Percentiles rank a stretch among this genome's conserved stretches.
Evolutionary conservation across 768 basidiomycete species (phyloP).

Genomic region (Filobasidium floriforme): DNA sequence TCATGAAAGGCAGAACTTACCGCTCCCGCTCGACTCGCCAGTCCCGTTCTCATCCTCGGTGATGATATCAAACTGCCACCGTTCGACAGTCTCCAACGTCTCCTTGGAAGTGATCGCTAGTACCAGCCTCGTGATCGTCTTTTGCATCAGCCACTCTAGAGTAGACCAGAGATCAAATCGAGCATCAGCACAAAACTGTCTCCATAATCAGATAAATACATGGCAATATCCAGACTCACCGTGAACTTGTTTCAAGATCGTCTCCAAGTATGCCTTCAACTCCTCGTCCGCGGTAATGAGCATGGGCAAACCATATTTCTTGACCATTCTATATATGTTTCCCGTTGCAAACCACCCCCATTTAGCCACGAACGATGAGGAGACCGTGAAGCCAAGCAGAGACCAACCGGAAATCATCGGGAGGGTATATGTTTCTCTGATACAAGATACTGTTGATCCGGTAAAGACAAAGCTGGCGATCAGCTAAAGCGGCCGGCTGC

Average conservation of each 20-base stretch:
- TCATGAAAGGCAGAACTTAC: background rate
- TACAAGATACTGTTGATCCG: constrained; percentile 67
- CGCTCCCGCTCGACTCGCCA: background rate
- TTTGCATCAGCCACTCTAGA: constrained; percentile 85
- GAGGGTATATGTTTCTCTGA: constrained; percentile 92
- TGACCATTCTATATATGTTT: constrained; percentile 62
- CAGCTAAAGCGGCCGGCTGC: background rate
- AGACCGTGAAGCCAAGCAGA: background rate
- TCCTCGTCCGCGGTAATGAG: constrained; percentile 88
- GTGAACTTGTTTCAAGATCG: constrained; percentile 84
- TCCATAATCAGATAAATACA: no score
- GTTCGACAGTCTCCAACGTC: constrained; percentile 78
- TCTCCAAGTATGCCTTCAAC: constrained; percentile 87
- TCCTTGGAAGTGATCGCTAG: constrained; percentile 95
- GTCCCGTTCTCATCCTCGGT: constrained; percentile 33
- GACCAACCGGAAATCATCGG: constrained; percentile 70
- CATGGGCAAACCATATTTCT: constrained; percentile 95
- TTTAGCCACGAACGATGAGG: background rate
- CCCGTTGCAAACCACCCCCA: background rate
- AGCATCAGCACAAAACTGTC: background rate
- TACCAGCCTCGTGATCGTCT: constrained; percentile 86
- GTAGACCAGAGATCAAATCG: background rate
- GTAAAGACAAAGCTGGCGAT: background rate
- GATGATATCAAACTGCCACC: constrained; percentile 97
- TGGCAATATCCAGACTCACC: constrained; percentile 52